Percentiles rank a stretch among this genome's conserved stretches.
Conservation (phyloP, 371 early-diverging fungal genomes). For the Quaeritorhiza haematococci region DNA sequence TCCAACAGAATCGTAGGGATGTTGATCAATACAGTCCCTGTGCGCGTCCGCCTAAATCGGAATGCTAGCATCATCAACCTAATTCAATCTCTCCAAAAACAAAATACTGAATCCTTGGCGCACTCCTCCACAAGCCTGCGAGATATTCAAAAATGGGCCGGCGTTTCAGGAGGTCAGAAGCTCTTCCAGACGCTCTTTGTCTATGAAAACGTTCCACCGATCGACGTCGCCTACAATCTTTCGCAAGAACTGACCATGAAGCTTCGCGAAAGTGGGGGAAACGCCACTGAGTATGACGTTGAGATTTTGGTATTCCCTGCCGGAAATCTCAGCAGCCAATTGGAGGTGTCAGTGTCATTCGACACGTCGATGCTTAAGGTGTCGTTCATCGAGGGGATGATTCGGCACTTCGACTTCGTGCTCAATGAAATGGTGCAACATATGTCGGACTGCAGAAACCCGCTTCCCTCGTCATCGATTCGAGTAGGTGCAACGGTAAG, state of each 20-base stretch:
- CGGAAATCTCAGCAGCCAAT: neutral
- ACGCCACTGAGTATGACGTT: neutral
- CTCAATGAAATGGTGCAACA: neutral
- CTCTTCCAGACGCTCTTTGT: slow-evolving; percentile 12
- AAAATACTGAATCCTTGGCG: slow-evolving; percentile 1
- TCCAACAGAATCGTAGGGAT: slow-evolving; percentile 7
- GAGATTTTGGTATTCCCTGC: neutral
- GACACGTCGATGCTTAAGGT: too few relatives aligned
- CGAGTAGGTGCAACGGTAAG: neutral
- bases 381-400: neutral
- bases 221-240: neutral
- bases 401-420: neutral
- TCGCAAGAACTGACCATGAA: too few relatives aligned
- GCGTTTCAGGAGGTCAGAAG: neutral
- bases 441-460: neutral
- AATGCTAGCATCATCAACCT: neutral
- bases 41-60: neutral
- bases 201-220: neutral
- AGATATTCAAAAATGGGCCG: slow-evolving; percentile 3
- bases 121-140: slow-evolving; percentile 10
- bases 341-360: neutral
- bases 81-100: neutral
- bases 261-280: neutral
- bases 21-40: slow-evolving; percentile 13
- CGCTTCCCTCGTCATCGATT: neutral